Evolutionary conservation across 306 rosid species (phyloP).

Genomic region (Mimosa bimucronata): DNA sequence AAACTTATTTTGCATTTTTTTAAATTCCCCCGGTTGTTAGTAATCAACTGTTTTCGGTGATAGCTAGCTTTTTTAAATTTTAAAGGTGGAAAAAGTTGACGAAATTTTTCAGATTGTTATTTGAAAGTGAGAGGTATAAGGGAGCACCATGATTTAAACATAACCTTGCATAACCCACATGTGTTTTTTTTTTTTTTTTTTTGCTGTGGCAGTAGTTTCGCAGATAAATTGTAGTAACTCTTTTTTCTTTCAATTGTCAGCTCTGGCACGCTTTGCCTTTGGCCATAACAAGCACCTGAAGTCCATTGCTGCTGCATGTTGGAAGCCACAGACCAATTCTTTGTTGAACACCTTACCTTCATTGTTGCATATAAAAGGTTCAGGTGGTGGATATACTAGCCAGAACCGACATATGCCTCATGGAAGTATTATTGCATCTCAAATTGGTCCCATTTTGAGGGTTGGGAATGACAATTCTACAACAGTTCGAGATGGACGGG

Average conservation of each 20-base stretch:
- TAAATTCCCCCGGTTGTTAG: slow-evolving; percentile 3
- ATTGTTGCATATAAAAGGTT: slow-evolving; percentile 67
- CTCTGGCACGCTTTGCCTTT: slow-evolving; percentile 92
- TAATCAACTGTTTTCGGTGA: slow-evolving; percentile 8
- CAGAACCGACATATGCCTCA: slow-evolving; percentile 59
- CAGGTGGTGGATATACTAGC: slow-evolving; percentile 54
- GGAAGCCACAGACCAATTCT: slow-evolving; percentile 91
- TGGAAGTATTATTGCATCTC: slow-evolving; percentile 76
- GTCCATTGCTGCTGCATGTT: slow-evolving; percentile 87
- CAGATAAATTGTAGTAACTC: slow-evolving; percentile 23
- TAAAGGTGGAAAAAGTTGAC: not conserved
- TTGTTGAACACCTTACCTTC: slow-evolving; percentile 78
- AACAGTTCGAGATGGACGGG: slow-evolving; percentile 71
- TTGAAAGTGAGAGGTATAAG: not conserved
- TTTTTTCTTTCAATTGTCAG: slow-evolving; percentile 46
- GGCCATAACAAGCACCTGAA: slow-evolving; percentile 94
- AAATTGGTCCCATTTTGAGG: slow-evolving; percentile 80
- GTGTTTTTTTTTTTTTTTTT: not conserved
- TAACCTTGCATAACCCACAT: not conserved
- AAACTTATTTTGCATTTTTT: not conserved
- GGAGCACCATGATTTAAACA: not conserved
- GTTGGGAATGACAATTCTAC: slow-evolving; percentile 72
- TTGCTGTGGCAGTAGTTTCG: not conserved
- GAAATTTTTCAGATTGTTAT: not conserved
- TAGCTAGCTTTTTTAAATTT: slow-evolving; percentile 18